Percentiles rank a stretch among this genome's conserved stretches.
Evolutionary conservation across 768 basidiomycete species (phyloP).

Genomic region (Serendipita vermifera): DNA sequence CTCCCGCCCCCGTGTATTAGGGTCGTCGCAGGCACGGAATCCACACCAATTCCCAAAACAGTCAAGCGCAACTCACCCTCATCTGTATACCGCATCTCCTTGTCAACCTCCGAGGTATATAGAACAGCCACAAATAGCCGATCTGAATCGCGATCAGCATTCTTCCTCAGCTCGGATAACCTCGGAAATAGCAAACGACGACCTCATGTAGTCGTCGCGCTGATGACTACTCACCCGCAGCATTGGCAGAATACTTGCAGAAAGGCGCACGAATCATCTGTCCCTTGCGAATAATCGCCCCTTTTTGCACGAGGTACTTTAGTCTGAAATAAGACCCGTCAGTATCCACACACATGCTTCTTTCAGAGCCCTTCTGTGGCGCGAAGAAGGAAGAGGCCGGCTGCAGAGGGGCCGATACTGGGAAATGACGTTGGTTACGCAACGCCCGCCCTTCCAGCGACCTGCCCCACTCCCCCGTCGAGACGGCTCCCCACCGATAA

Average conservation of each 20-base stretch:
- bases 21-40: neutral
- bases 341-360: neutral
- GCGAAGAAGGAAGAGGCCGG: too few relatives aligned
- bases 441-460: too few relatives aligned
- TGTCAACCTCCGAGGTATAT: slow-evolving; percentile 64
- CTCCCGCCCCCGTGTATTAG: neutral
- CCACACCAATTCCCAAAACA: neutral
- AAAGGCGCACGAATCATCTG: slow-evolving; percentile 73
- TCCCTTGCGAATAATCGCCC: slow-evolving; percentile 78
- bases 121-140: slow-evolving; percentile 70
- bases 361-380: too few relatives aligned
- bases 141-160: slow-evolving; percentile 40
- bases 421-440: too few relatives aligned
- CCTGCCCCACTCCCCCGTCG: too few relatives aligned
- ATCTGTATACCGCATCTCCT: slow-evolving; percentile 70
- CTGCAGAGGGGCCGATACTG: too few relatives aligned
- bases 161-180: neutral
- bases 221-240: slow-evolving; percentile 28
- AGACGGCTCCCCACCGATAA: too few relatives aligned
- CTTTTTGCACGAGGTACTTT: slow-evolving; percentile 79
- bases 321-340: slow-evolving; percentile 37
- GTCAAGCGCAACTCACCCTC: slow-evolving; percentile 30
- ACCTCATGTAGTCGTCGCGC: neutral
- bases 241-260: slow-evolving; percentile 32
- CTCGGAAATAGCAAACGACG: neutral